Evolutionary conservation across 140 eudicot species (phyloP).

Genomic region (Cichorium intybus): DNA sequence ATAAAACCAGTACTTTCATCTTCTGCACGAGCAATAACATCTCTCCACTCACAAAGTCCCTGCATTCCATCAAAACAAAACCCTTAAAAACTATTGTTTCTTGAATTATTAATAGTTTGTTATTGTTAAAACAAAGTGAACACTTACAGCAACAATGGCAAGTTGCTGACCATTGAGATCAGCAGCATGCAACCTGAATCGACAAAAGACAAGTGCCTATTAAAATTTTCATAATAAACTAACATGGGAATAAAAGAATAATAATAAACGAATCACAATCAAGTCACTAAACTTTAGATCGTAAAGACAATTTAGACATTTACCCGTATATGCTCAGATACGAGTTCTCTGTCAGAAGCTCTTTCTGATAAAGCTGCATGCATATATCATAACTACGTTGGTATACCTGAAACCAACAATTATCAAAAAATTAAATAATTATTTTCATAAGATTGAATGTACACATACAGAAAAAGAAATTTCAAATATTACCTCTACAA

Average conservation of each 20-base stretch:
- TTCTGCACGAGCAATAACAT: conserved; percentile 83
- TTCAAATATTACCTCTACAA: conserved; percentile 54
- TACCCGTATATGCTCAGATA: conserved; percentile 86
- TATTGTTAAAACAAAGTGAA: neutral
- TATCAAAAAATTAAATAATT: neutral
- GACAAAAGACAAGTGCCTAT: conserved; percentile 3
- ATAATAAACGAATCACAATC: conserved; percentile 12
- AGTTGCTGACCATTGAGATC: conserved; percentile 86
- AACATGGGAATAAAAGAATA: neutral
- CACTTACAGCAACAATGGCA: conserved; percentile 89
- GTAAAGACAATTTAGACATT: conserved; percentile 22
- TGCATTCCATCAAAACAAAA: conserved; percentile 21
- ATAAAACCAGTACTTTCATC: conserved; percentile 98
- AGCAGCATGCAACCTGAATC: conserved; percentile 70
- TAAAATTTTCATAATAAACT: neutral
- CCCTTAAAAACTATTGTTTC: neutral
- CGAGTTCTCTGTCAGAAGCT: conserved; percentile 67
- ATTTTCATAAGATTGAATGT: neutral
- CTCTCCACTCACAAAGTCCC: conserved; percentile 97
- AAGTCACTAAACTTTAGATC: conserved; percentile 12
- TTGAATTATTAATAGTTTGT: neutral
- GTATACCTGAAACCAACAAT: conserved; percentile 62
- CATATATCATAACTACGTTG: conserved; percentile 85
- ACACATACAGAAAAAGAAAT: neutral
- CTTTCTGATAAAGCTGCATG: conserved; percentile 87